A percentile compares a stretch with the other conserved stretches of the same genome.
These are phyloP conservation scores for Lecanicillium sp. DNA, from an alignment of 2,329 filamentous ascomycete genomes.

Conservation along the genomic window DNA sequence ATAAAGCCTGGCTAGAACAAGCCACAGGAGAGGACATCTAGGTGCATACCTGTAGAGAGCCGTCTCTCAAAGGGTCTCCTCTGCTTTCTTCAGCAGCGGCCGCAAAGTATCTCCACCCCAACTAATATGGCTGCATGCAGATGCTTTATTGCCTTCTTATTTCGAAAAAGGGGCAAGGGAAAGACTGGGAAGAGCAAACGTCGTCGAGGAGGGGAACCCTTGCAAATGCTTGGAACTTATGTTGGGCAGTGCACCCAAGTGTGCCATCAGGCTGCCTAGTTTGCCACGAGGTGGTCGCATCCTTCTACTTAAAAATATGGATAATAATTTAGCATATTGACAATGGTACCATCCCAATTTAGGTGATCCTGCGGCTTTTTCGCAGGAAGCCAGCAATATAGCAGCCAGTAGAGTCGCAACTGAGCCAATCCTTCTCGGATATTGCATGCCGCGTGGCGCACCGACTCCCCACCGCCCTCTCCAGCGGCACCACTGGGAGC, in stretches of 20 bases:
- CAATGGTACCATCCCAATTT: not conserved
- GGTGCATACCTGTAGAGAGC: no score
- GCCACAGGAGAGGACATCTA: not conserved
- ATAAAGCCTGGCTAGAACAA: not conserved
- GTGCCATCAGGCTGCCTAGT: not conserved
- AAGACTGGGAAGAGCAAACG: no score
- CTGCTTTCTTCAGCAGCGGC: no score
- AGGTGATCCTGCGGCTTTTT: not conserved
- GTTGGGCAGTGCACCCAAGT: not conserved
- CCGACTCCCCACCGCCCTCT: not conserved
- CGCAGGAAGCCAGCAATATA: not conserved
- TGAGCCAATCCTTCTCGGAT: constrained; percentile 6
- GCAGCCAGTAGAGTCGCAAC: not conserved
- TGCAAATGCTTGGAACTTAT: constrained; percentile 5
- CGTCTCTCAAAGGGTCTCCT: no score
- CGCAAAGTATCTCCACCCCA: no score
- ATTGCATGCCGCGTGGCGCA: constrained; percentile 9
- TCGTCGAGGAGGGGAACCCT: no score
- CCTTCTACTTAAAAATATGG: not conserved
- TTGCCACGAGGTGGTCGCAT: not conserved
- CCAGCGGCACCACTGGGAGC: constrained; percentile 9
- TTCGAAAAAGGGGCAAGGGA: no score
- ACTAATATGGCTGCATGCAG: not conserved
- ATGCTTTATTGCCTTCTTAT: no score
- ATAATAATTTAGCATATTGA: not conserved